Percentiles rank a stretch among this genome's conserved stretches.
These are phyloP conservation scores for Entelexis sorbosivorans DNA, from an alignment of 1,139 yeast species.

Conservation along the genomic window DNA sequence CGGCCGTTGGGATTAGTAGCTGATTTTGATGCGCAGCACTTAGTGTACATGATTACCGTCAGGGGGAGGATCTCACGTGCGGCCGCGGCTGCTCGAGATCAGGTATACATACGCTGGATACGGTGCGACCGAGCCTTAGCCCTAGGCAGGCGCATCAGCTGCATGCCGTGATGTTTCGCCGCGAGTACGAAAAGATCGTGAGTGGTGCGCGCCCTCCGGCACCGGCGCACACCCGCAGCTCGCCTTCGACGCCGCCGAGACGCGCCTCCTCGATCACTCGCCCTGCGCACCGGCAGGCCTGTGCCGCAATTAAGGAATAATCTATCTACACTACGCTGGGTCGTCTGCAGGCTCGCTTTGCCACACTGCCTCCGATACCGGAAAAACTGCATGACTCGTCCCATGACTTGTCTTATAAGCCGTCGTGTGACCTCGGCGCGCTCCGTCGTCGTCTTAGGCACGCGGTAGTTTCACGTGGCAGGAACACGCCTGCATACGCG, in stretches of 20 bases:
- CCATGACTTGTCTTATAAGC: background rate
- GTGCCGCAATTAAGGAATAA: too few species aligned
- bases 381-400: background rate
- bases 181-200: background rate
- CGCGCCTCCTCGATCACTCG: too few species aligned
- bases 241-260: too few species aligned
- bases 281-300: too few species aligned
- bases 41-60: background rate
- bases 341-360: background rate
- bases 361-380: background rate
- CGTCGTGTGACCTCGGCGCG: too few species aligned
- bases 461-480: background rate
- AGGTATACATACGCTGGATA: background rate
- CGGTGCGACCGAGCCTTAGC: slow-evolving; percentile 5
- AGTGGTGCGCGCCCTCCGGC: background rate
- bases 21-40: background rate
- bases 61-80: background rate
- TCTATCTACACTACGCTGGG: background rate
- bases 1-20: background rate
- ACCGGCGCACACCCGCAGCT: too few species aligned
- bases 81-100: background rate
- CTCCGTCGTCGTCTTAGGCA: too few species aligned
- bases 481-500: background rate
- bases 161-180: background rate
- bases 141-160: background rate